Conservation (phyloP, 164 flowering plant genomes). For the Magnolia kwangsiensis region DNA sequence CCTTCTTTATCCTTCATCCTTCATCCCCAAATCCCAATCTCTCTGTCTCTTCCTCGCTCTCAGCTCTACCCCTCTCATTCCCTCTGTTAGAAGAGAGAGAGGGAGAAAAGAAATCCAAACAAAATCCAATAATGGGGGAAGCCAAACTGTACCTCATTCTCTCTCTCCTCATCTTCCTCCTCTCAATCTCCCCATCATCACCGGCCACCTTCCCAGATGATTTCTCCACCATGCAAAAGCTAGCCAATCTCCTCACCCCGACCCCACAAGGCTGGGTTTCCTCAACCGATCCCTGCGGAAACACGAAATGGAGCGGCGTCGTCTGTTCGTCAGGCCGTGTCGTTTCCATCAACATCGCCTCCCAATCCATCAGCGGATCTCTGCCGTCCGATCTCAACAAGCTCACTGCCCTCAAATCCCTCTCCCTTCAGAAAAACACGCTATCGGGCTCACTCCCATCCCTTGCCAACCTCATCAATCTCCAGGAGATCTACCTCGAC, state of each 20-base stretch:
- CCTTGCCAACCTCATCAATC: constrained; percentile 19
- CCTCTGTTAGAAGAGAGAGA: not conserved
- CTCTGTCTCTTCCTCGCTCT: not conserved
- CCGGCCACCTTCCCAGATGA: constrained; percentile 28
- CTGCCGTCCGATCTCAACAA: constrained; percentile 29
- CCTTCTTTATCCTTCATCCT: no score
- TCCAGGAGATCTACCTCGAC: constrained; percentile 25
- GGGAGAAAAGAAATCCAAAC: no score
- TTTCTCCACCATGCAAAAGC: constrained; percentile 24
- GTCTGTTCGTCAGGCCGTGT: constrained; percentile 24
- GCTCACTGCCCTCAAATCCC: constrained; percentile 24
- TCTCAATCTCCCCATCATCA: constrained; percentile 13
- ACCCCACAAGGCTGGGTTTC: constrained; percentile 30
- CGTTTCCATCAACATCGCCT: constrained; percentile 26
- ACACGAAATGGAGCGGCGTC: constrained; percentile 26
- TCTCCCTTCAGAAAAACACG: constrained; percentile 27
- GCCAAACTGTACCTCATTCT: not conserved
- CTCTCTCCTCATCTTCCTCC: constrained; percentile 7
- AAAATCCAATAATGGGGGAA: not conserved
- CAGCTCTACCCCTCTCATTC: not conserved
- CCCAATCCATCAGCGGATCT: constrained; percentile 24
- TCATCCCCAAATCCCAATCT: no score
- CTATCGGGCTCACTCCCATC: constrained; percentile 31
- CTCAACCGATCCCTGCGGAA: constrained; percentile 21
- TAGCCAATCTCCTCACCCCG: constrained; percentile 14